Conservation (phyloP, 2,329 filamentous ascomycete genomes). For the Coniochaeta sp. region DNA sequence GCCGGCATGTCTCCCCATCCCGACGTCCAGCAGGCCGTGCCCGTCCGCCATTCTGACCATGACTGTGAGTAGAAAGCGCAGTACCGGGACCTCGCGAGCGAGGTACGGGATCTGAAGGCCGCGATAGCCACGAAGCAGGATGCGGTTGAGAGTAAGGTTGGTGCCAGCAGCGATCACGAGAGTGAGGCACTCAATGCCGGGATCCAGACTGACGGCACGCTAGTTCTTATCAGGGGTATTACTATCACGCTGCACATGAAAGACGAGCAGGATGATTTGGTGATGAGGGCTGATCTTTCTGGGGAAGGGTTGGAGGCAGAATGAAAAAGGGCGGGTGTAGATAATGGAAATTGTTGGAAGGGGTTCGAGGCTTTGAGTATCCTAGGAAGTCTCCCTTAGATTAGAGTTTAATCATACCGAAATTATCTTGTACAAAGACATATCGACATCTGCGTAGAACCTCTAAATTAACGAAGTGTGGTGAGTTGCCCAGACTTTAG, state of each 20-base stretch:
- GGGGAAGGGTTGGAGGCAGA: neutral
- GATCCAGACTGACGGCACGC: neutral
- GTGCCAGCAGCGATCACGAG: neutral
- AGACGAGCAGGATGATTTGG: neutral
- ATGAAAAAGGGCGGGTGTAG: neutral
- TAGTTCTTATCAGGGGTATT: neutral
- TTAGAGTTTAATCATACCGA: neutral
- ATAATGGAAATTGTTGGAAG: neutral
- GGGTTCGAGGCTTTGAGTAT: neutral
- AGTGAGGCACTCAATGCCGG: neutral
- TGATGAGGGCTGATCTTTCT: neutral
- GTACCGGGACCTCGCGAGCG: neutral
- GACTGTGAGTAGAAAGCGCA: slow-evolving; percentile 1
- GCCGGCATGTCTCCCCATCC: neutral
- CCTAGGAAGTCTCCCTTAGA: neutral
- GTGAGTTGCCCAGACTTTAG: neutral
- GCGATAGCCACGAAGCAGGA: neutral
- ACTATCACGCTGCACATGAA: slow-evolving; percentile 1
- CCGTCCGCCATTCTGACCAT: neutral
- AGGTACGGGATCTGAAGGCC: neutral
- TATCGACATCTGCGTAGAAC: neutral
- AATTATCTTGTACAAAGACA: neutral
- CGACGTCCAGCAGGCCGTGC: neutral
- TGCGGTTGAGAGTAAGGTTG: neutral
- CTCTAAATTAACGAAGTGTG: neutral